These are phyloP conservation scores for Annulohypoxylon moriforme DNA, from an alignment of 495 filamentous ascomycete species.

Conservation along the genomic window DNA sequence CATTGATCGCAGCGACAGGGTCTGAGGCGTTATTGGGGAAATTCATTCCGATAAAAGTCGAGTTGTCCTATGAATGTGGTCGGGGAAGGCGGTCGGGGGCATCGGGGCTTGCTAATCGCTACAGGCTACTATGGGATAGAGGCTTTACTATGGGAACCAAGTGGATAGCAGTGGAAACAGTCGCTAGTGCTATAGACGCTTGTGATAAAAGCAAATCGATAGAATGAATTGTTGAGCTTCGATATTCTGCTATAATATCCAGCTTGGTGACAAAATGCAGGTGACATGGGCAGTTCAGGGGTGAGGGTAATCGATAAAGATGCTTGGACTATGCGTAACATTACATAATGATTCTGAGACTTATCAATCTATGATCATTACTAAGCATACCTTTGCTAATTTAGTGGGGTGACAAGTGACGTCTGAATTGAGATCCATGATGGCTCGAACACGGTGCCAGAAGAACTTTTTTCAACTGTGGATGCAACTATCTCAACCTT, in stretches of 20 bases:
- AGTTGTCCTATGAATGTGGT: not conserved
- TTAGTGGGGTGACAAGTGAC: not conserved
- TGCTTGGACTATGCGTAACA: not conserved
- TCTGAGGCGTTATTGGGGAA: no score
- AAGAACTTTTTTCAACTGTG: constrained; percentile 31
- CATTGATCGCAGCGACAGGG: not conserved
- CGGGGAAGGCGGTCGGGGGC: not conserved
- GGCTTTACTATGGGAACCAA: no score
- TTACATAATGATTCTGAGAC: not conserved
- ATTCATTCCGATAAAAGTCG: constrained; percentile 6
- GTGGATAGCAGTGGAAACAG: not conserved
- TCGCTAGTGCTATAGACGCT: not conserved
- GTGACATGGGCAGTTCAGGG: not conserved
- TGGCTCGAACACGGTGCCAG: constrained; percentile 19
- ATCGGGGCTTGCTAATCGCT: not conserved
- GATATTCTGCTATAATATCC: not conserved
- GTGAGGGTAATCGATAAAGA: not conserved
- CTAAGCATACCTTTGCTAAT: not conserved
- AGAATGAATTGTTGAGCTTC: not conserved
- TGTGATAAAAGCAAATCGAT: not conserved
- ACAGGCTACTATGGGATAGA: not conserved
- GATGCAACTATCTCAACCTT: not conserved
- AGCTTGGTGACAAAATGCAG: not conserved
- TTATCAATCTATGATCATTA: constrained; percentile 10
- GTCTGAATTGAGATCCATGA: not conserved